Evolutionary conservation across 2,329 filamentous ascomycete species (phyloP), one percentile per base, ranked within the genome.

Genomic region (Penicillium thymicola): DNA sequence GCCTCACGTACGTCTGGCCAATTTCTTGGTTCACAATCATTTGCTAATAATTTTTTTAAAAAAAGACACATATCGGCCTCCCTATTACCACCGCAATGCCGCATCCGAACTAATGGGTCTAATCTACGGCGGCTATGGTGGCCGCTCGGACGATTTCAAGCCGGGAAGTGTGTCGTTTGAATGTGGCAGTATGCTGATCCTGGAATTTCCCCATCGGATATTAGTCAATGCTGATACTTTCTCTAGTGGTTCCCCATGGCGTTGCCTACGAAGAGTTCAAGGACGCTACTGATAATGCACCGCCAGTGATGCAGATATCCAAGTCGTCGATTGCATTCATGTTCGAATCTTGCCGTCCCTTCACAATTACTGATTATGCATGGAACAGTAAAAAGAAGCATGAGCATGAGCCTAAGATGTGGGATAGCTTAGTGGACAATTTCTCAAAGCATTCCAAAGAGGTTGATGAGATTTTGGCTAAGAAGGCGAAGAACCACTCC

Each of bases 371-470:
- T 0, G 71, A 73, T 8, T 73, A 66, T 43, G 70, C 71, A 6
- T 73, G 71, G 69, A 70, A 66, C 27, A 73, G 70, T 18, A 47
- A 60, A 7, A 70, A 79, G 60, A 74, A 74, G 51, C 73, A 78
- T 54, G 77, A 78, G 58, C 78, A 79, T 54, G 77, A 80, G 51
- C 76, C 76, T 1, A 78, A 75, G 62, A 79, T 82, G 80, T 83
- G 81, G 80, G 81, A 83, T 66, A 71, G 76, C 51, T 68, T 83
- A 9, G 78, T 83, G 2, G 80, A 82, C 62, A 80, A 82, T 61
- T 82, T 83, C 57, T 77, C 75, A 0, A 70, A 65, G 45, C 75
- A 81, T 59, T 70, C 72, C 21, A 73, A 79, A 27, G 79, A 81
- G 61, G 71, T 81, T 11, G 75, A 81, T 51, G 75, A 72, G 61